These are phyloP conservation scores for Phytophthora vignae DNA, from an alignment of 352 stramenopile species.

Conservation along the genomic window DNA sequence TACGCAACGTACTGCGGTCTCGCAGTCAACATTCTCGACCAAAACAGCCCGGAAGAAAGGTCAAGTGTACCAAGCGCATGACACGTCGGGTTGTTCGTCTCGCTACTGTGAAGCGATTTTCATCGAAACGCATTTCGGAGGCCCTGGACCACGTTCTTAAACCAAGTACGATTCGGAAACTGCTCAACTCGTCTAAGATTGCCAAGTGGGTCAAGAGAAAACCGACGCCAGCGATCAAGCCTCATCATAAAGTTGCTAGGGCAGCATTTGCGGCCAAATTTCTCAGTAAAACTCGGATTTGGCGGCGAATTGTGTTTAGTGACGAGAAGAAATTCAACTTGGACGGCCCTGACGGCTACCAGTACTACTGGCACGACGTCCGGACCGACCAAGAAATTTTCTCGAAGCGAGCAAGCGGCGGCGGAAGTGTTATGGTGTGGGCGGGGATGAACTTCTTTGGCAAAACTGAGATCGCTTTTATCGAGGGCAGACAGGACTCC, in stretches of 20 bases:
- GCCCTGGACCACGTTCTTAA: not conserved
- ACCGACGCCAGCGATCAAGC: not conserved
- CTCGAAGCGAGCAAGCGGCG: not conserved
- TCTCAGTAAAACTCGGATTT: not conserved
- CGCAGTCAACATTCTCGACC: not conserved
- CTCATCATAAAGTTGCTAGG: not conserved
- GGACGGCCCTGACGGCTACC: not conserved
- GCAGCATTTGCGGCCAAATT: not conserved
- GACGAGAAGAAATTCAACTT: not conserved
- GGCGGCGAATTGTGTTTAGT: not conserved
- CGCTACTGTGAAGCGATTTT: not conserved
- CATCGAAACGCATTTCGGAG: not conserved
- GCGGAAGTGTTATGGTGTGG: not conserved
- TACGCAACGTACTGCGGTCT: not conserved
- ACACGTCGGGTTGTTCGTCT: not conserved
- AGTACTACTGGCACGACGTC: not conserved
- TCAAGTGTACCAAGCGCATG: not conserved
- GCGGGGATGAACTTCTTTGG: no score
- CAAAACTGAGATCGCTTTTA: not conserved
- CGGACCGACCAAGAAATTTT: not conserved
- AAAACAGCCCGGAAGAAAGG: not conserved
- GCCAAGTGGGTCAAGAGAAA: not conserved
- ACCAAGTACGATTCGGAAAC: not conserved
- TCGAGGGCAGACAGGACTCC: not conserved
- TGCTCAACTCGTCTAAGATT: not conserved